Conservation (phyloP, 1,284 basidiomycete genomes). For the Takashimella koratensis region DNA sequence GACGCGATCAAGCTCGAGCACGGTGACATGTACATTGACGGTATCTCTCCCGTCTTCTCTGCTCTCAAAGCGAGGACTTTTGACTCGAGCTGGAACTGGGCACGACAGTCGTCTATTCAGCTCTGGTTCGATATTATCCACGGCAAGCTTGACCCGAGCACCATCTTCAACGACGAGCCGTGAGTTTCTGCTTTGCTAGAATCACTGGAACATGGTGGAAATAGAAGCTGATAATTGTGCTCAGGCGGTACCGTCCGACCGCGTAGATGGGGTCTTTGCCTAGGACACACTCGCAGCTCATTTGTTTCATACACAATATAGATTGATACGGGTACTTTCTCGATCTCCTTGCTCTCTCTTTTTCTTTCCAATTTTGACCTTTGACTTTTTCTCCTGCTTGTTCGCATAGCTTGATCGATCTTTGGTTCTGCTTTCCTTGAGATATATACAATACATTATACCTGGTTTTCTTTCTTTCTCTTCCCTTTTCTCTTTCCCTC, state of each 20-base stretch:
- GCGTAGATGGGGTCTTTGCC: not conserved
- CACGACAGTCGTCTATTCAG: constrained; percentile 85
- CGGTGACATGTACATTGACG: constrained; percentile 89
- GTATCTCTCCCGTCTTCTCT: constrained; percentile 90
- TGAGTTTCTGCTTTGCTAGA: constrained; percentile 11
- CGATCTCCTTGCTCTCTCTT: not conserved
- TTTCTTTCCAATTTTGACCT: not conserved
- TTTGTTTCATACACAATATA: too few relatives aligned
- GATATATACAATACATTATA: too few relatives aligned
- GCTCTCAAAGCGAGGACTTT: constrained; percentile 94
- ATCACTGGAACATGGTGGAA: not conserved
- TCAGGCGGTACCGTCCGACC: constrained; percentile 18
- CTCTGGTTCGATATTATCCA: constrained; percentile 99
- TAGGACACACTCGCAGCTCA: too few relatives aligned
- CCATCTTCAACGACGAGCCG: constrained; percentile 41
- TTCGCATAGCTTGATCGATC: not conserved
- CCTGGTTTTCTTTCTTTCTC: too few relatives aligned
- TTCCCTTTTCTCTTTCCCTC: too few relatives aligned
- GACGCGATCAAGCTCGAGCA: constrained; percentile 71
- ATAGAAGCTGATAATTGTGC: not conserved
- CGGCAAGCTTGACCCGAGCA: constrained; percentile 55
- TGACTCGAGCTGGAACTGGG: constrained; percentile 99
- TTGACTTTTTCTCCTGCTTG: not conserved
- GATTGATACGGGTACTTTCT: not conserved
- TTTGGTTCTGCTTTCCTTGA: not conserved